Evolutionary conservation across 2,329 filamentous ascomycete species (phyloP).

Genomic region (Amesomyces nigricolor): DNA sequence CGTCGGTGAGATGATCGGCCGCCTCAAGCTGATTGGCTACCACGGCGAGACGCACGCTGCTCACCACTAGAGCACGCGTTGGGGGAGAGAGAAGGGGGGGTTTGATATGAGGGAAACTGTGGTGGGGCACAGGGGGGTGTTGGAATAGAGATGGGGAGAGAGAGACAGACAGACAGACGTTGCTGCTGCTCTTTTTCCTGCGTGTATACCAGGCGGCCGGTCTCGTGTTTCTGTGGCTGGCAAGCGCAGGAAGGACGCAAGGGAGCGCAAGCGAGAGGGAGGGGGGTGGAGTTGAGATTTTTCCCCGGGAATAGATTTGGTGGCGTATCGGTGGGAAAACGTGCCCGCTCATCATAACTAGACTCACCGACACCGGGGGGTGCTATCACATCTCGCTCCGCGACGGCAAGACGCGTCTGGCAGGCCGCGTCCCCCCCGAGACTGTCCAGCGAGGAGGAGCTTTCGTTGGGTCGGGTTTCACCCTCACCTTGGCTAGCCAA

Average conservation of each 20-base stretch:
- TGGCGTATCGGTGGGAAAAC: constrained; percentile 12
- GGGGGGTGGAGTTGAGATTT: constrained; percentile 4
- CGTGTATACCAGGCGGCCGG: background rate
- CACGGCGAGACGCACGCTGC: constrained; percentile 58
- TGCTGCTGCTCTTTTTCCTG: background rate
- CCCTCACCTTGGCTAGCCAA: background rate
- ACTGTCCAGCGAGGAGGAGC: background rate
- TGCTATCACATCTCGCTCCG: constrained; percentile 10
- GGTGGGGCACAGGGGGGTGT: background rate
- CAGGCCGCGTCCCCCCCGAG: background rate
- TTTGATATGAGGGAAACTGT: background rate
- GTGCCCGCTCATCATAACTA: background rate
- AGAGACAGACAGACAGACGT: too few species aligned
- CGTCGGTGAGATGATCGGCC: constrained; percentile 91
- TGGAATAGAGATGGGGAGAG: background rate
- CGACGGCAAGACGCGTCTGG: constrained; percentile 6
- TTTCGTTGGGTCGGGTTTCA: background rate
- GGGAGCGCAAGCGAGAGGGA: background rate
- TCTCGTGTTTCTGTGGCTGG: constrained; percentile 4
- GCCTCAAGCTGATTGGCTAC: constrained; percentile 94
- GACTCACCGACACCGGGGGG: constrained; percentile 9
- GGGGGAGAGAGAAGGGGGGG: background rate
- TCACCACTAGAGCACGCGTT: constrained; percentile 46
- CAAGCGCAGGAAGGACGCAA: background rate
- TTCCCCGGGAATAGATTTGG: constrained; percentile 15